Percentiles rank a stretch among this genome's conserved stretches.
These are phyloP conservation scores for Phyllachora maydis DNA, from an alignment of 2,329 filamentous ascomycete species.

Conservation along the genomic window DNA sequence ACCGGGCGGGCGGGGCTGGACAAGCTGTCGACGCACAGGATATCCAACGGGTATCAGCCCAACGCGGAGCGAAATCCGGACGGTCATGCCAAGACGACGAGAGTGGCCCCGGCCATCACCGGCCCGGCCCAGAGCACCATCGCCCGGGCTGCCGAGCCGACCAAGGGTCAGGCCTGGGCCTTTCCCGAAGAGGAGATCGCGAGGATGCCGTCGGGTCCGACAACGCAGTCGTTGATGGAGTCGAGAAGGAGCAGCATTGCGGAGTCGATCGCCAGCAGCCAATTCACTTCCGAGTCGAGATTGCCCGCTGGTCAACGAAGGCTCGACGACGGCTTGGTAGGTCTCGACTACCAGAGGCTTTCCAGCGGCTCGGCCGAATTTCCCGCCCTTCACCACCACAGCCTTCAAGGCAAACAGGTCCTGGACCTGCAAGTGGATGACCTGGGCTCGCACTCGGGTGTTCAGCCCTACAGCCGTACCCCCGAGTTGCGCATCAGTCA, in stretches of 20 bases:
- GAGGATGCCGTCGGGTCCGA: slow-evolving; percentile 21
- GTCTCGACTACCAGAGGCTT: slow-evolving; percentile 23
- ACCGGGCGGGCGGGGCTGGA: slow-evolving; percentile 33
- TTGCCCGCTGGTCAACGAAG: slow-evolving; percentile 52
- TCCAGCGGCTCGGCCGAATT: slow-evolving; percentile 31
- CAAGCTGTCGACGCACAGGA: slow-evolving; percentile 30
- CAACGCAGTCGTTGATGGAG: slow-evolving; percentile 29
- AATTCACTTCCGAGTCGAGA: slow-evolving; percentile 55
- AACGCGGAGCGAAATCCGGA: slow-evolving; percentile 36
- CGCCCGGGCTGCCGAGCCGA: slow-evolving; percentile 55
- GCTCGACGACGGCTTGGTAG: slow-evolving; percentile 37
- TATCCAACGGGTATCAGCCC: slow-evolving; percentile 45
- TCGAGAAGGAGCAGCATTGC: slow-evolving; percentile 59
- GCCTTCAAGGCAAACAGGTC: slow-evolving; percentile 53
- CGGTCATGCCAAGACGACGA: slow-evolving; percentile 25
- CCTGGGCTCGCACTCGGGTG: slow-evolving; percentile 25
- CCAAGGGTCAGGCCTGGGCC: slow-evolving; percentile 68
- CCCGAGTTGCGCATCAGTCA: slow-evolving; percentile 68
- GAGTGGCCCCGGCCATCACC: slow-evolving; percentile 58
- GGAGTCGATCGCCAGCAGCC: slow-evolving; percentile 60
- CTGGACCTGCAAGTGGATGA: slow-evolving; percentile 44
- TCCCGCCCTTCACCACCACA: slow-evolving; percentile 48
- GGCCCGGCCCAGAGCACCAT: slow-evolving; percentile 44
- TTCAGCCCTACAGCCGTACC: slow-evolving; percentile 64
- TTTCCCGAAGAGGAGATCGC: slow-evolving; percentile 56